Base-by-base conservation (phyloP, 179 eudicot species). In the Beta lomatogona region DNA sequence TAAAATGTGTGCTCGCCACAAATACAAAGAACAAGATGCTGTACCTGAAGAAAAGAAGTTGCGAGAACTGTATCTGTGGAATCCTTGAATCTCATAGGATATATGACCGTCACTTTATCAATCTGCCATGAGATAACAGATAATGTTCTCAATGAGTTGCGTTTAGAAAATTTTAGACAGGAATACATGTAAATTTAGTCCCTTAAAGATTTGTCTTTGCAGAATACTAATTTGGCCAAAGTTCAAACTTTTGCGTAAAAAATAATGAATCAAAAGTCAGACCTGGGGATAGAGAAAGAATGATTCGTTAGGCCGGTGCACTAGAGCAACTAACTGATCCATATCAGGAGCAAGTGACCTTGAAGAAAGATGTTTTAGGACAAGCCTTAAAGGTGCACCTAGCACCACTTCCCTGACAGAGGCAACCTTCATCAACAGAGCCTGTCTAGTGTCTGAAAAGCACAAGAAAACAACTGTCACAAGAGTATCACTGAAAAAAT, bases 51-150 rank as follows among this genome's bases (percentile, higher is more conserved):
- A 91, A 95, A 95, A 82, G 98, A 92, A 73, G 93, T 92, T 61
- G 95, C 99, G 74, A 95, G 91, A 89, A 87, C 81, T 67, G 87
- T 92, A 85, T 95, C 99, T 19, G 87, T 83, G 46, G 99, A 92
- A 89, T 95, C 99, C 82, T 90, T 95, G 89, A 95, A 95, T 85
- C 95, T 89, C 99, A 95, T 95, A 50, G 99, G 99, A 89, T 88
- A 94, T 68, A 95, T 86, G 70, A 95, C 90, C 11, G 95, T 95
- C 81, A 91, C 97, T 87, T 92, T 95, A n/a, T 90, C 99, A 55
- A 78, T 89, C 99, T 95, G 94, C 88, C 87, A 86, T 19, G 71
- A 67, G 31, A n/a, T n/a, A n/a, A n/a, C n/a, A 28, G 21, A 80
- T 72, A 71, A 25, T 19, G 41, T 4, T 8, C 82, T 58, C 9